Percentiles rank a stretch among this genome's conserved stretches.
Evolutionary conservation across 2,329 filamentous ascomycete species (phyloP).

Genomic region (Sporothrix sp.): DNA sequence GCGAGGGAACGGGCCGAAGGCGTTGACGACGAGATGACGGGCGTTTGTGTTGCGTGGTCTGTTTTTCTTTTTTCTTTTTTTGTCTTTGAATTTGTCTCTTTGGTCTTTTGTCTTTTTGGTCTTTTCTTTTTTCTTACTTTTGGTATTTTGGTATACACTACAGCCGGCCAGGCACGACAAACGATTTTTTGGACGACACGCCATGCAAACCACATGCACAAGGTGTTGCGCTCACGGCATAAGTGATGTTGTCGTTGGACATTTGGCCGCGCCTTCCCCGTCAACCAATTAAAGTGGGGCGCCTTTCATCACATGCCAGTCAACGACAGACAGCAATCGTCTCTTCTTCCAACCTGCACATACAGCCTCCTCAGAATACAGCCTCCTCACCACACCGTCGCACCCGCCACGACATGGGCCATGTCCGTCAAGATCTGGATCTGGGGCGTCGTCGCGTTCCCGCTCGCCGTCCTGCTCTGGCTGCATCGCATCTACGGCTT

Average conservation of each 20-base stretch:
- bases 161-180: conserved; percentile 1
- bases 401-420: not conserved
- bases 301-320: conserved; percentile 1
- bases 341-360: not conserved
- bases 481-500: conserved; percentile 7
- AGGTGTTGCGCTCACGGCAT: no score
- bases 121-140: not conserved
- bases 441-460: conserved; percentile 14
- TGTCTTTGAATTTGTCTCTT: not conserved
- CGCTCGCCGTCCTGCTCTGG: conserved; percentile 14
- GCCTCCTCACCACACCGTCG: not conserved
- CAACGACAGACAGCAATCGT: not conserved
- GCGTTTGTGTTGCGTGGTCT: not conserved
- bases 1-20: not conserved
- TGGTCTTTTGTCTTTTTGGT: not conserved
- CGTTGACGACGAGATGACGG: conserved; percentile 4
- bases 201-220: no score
- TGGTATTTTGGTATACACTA: not conserved
- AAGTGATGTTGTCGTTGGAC: no score
- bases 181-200: no score
- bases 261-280: no score
- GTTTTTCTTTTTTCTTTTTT: not conserved
- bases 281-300: no score
- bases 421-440: conserved; percentile 15
- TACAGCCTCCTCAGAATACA: no score